These are phyloP conservation scores for Jaltomata sinuosa DNA, from an alignment of 257 asterid species.

Conservation along the genomic window DNA sequence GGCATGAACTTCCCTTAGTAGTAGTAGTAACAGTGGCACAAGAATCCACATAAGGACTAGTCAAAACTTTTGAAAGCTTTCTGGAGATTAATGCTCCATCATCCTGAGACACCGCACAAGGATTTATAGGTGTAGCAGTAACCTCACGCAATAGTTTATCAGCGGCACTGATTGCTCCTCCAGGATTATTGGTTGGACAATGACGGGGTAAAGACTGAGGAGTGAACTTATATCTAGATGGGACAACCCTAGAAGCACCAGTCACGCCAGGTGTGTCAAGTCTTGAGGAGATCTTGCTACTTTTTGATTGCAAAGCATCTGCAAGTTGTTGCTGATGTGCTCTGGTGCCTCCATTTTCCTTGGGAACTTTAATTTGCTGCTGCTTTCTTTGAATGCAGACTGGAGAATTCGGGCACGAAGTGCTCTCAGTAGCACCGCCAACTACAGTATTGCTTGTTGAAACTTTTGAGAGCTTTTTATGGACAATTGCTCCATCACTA, in stretches of 20 bases:
- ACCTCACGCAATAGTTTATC: conserved; percentile 58
- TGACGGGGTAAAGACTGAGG: conserved; percentile 28
- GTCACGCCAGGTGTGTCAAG: conserved; percentile 46
- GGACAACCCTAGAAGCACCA: conserved; percentile 40
- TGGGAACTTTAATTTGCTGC: conserved; percentile 15
- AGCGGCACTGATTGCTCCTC: conserved; percentile 43
- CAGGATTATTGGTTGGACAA: conserved; percentile 20
- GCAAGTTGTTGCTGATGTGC: conserved; percentile 16
- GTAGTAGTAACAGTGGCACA: conserved; percentile 9
- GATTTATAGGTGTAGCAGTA: conserved; percentile 21
- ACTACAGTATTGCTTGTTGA: conserved; percentile 23
- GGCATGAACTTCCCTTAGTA: conserved; percentile 40
- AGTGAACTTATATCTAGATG: conserved; percentile 47
- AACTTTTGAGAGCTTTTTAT: conserved; percentile 26
- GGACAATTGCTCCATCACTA: conserved; percentile 11
- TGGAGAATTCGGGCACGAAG: conserved; percentile 57
- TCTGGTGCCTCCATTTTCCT: conserved; percentile 23
- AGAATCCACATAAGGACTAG: conserved; percentile 21
- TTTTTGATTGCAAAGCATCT: conserved; percentile 7
- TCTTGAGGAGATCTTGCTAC: conserved; percentile 20
- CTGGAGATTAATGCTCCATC: conserved; percentile 14
- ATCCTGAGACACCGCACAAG: background rate
- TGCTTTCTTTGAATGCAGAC: conserved; percentile 21
- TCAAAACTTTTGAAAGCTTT: conserved; percentile 30
- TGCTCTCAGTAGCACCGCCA: conserved; percentile 14